Evolutionary conservation across 2,329 filamentous ascomycete species (phyloP).

Genomic region (Shiraia bambusicola): DNA sequence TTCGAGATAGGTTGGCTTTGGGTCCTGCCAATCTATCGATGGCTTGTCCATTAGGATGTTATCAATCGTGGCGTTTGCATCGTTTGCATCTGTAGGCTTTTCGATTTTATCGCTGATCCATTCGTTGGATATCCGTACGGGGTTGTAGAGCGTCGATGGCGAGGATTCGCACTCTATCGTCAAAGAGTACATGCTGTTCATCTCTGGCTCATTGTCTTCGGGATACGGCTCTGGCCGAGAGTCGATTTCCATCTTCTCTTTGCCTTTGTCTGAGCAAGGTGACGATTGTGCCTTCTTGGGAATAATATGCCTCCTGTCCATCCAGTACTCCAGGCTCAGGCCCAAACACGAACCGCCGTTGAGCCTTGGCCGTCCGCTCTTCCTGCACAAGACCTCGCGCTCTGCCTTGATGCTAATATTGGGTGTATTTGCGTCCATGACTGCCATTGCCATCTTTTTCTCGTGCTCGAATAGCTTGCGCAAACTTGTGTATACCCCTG

Average conservation of each 20-base stretch:
- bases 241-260: constrained; percentile 41
- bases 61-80: constrained; percentile 38
- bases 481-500: constrained; percentile 71
- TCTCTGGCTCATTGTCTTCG: constrained; percentile 43
- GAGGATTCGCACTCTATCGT: constrained; percentile 63
- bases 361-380: constrained; percentile 70
- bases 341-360: constrained; percentile 68
- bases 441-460: constrained; percentile 47
- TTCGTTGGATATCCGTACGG: constrained; percentile 69
- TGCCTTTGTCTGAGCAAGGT: constrained; percentile 40
- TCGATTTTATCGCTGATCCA: constrained; percentile 72
- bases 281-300: constrained; percentile 12
- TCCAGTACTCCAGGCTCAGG: constrained; percentile 77
- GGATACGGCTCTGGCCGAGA: constrained; percentile 17
- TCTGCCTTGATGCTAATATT: constrained; percentile 52
- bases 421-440: constrained; percentile 42
- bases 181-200: constrained; percentile 63
- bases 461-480: constrained; percentile 72
- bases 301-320: constrained; percentile 57
- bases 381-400: constrained; percentile 65
- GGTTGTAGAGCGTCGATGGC: constrained; percentile 52
- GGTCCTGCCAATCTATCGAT: constrained; percentile 70
- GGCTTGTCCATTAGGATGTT: constrained; percentile 48
- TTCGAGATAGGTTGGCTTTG: constrained; percentile 59
- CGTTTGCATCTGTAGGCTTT: constrained; percentile 51